phyloP scores from a whole-genome alignment of 257 asterid species.

The Avicennia marina region DNA sequence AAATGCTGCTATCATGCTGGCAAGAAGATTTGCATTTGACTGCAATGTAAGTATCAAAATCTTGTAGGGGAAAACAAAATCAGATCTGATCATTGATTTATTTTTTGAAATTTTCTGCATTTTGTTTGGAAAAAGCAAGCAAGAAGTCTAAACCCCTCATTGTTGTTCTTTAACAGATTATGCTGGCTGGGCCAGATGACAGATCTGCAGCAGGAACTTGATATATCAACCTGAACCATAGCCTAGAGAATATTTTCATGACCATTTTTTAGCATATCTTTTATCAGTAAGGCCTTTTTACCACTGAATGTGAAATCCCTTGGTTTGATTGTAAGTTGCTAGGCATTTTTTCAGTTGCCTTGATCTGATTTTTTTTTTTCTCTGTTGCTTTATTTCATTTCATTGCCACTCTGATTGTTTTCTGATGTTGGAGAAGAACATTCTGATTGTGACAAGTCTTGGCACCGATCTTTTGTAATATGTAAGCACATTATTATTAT shows the following conservation, averaged over 20 bases:
- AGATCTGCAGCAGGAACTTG: slow-evolving; percentile 44
- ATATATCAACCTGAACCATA: slow-evolving; percentile 11
- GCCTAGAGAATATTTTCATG: slow-evolving; percentile 34
- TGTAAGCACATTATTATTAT: background rate
- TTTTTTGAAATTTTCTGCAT: no score
- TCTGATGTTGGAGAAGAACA: slow-evolving; percentile 3
- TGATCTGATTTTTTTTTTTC: slow-evolving; percentile 22
- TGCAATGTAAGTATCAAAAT: slow-evolving; percentile 68
- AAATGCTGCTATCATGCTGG: slow-evolving; percentile 96
- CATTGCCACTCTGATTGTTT: slow-evolving; percentile 9
- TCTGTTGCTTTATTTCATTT: slow-evolving; percentile 13
- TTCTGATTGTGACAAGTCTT: slow-evolving; percentile 11
- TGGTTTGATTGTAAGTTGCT: slow-evolving; percentile 27
- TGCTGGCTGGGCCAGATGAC: slow-evolving; percentile 79
- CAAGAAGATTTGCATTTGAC: slow-evolving; percentile 88
- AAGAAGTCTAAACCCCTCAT: background rate
- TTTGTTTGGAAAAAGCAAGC: background rate
- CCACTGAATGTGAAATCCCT: slow-evolving; percentile 22
- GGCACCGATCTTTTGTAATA: background rate
- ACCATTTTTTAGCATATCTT: slow-evolving; percentile 21
- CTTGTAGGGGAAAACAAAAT: background rate
- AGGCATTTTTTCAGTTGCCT: slow-evolving; percentile 44
- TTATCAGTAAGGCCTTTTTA: slow-evolving; percentile 24
- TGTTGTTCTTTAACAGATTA: slow-evolving; percentile 40
- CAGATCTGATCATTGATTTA: no score